Percentiles rank a stretch among this genome's conserved stretches.
These are phyloP conservation scores for Rosa rugosa DNA, from an alignment of 306 rosid genomes.

Conservation along the genomic window DNA sequence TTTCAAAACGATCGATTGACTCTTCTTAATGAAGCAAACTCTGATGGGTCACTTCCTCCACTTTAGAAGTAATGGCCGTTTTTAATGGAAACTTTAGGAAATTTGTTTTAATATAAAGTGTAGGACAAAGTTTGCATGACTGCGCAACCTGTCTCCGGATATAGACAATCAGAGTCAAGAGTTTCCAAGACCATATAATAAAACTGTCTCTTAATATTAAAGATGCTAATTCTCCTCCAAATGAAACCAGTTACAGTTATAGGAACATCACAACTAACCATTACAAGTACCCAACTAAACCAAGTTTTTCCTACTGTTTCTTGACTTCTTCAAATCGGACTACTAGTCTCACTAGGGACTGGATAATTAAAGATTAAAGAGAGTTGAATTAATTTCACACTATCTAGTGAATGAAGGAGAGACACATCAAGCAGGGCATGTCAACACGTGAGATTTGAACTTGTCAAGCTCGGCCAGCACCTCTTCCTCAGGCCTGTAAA, in stretches of 20 bases:
- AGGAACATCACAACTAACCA: not conserved
- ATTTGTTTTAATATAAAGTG: no score
- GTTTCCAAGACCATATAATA: not conserved
- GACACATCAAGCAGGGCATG: slow-evolving; percentile 19
- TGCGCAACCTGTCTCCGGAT: not conserved
- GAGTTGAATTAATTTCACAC: not conserved
- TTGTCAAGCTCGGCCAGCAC: slow-evolving; percentile 57
- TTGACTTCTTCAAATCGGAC: no score
- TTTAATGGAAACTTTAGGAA: not conserved
- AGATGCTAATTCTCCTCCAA: not conserved
- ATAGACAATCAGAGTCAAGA: no score
- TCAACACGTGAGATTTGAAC: slow-evolving; percentile 38
- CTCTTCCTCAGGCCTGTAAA: slow-evolving; percentile 59
- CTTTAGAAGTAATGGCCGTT: not conserved
- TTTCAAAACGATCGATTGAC: not conserved
- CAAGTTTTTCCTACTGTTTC: not conserved
- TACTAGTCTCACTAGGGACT: not conserved
- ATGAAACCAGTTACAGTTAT: not conserved
- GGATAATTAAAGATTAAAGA: not conserved
- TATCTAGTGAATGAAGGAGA: not conserved
- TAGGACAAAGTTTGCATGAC: not conserved
- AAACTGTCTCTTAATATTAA: not conserved
- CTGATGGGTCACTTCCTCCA: not conserved
- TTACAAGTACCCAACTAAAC: not conserved
- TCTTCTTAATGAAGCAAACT: not conserved